Conservation (phyloP, 306 rosid genomes). For the Clitoria ternatea region DNA sequence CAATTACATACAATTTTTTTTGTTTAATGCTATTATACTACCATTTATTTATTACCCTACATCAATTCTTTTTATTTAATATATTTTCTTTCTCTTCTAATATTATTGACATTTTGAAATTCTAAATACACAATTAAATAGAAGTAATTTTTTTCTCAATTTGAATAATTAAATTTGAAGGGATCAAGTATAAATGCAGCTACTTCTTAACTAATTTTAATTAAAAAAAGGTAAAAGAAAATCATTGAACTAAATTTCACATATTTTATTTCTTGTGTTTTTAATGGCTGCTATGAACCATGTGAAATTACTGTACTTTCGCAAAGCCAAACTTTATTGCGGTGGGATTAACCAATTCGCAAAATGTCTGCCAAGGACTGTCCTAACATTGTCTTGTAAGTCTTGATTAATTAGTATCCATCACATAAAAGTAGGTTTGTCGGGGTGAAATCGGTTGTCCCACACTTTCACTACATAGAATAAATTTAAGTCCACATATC, state of each 20-base stretch:
- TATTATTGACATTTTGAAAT: too few relatives aligned
- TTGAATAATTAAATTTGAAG: too few relatives aligned
- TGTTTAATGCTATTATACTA: too few relatives aligned
- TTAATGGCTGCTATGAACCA: background rate
- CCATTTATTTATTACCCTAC: too few relatives aligned
- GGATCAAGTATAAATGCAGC: too few relatives aligned
- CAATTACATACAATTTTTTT: too few relatives aligned
- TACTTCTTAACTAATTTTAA: background rate
- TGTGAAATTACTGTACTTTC: background rate
- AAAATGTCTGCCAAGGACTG: conserved; percentile 1
- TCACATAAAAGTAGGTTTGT: conserved; percentile 32
- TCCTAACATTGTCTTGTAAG: conserved; percentile 4
- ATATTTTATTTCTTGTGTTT: background rate
- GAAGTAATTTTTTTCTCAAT: too few relatives aligned
- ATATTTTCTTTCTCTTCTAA: too few relatives aligned
- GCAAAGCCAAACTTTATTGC: conserved; percentile 1
- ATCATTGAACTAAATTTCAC: background rate
- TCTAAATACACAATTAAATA: too few relatives aligned
- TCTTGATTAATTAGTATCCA: conserved; percentile 22
- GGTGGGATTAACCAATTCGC: conserved; percentile 18
- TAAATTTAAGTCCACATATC: conserved; percentile 27
- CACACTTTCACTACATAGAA: conserved; percentile 29
- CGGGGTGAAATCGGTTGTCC: conserved; percentile 23
- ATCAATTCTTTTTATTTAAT: too few relatives aligned
- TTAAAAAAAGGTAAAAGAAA: background rate